Evolutionary conservation across 441 rosid genomes (phyloP).

Genomic region (Omphalea diandra): DNA sequence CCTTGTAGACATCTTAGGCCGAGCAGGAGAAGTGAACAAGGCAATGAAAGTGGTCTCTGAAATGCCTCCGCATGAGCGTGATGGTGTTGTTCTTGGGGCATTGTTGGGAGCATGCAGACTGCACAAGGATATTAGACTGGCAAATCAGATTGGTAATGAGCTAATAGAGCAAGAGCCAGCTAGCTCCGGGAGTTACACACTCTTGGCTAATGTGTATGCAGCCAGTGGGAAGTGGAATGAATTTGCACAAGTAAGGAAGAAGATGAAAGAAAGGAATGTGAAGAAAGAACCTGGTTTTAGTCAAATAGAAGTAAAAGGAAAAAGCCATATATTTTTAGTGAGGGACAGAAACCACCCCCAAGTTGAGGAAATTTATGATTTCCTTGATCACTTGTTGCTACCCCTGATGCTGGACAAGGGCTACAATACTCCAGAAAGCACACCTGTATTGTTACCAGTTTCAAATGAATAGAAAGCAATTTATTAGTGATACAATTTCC

Average conservation of each 20-base stretch:
- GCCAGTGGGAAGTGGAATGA: constrained; percentile 38
- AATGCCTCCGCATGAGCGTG: constrained; percentile 29
- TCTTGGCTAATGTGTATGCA: constrained; percentile 37
- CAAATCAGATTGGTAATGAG: constrained; percentile 25
- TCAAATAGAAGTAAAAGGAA: constrained; percentile 37
- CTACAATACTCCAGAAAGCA: constrained; percentile 10
- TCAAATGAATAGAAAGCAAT: neutral
- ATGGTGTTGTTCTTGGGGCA: constrained; percentile 42
- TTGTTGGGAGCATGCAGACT: constrained; percentile 36
- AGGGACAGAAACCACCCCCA: constrained; percentile 39
- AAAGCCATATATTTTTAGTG: constrained; percentile 32
- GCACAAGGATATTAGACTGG: constrained; percentile 32
- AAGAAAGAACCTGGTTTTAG: constrained; percentile 40
- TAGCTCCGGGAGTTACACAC: constrained; percentile 30
- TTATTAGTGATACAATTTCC: neutral
- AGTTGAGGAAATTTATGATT: constrained; percentile 28
- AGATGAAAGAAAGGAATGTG: constrained; percentile 38
- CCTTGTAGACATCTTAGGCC: constrained; percentile 42
- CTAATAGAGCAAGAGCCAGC: constrained; percentile 38
- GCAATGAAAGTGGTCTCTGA: constrained; percentile 27
- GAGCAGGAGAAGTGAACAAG: constrained; percentile 35
- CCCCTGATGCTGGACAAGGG: constrained; percentile 29
- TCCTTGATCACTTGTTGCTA: constrained; percentile 27
- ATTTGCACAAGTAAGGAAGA: constrained; percentile 37
- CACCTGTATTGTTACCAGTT: neutral